Evolutionary conservation across 208 protist genomes (phyloP), one percentile per base, ranked within the genome.

Genomic region (Phytomonas sp.): DNA sequence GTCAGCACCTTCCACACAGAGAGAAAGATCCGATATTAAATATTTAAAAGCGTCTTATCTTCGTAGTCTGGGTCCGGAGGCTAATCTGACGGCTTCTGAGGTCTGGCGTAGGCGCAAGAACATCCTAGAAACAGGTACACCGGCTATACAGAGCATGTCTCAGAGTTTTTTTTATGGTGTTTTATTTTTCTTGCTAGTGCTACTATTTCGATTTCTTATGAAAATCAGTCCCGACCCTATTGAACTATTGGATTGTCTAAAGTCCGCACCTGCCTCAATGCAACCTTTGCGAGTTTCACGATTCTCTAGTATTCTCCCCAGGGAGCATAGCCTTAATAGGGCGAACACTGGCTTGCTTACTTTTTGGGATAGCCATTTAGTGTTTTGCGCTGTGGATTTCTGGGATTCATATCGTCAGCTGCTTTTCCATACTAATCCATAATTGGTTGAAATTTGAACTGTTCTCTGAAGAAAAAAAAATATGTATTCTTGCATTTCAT

Each of bases 311-410:
- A 66, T 71, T 67, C 56, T 81, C n/a, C 56, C 67, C 62, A 34
- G n/a, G 40, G 68, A 70, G 26, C 67, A 81, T 37, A 56, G 67
- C 64, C 26, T 81, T 33, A 77, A 53, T 23, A 67, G 30, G 30
- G 71, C 62, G 26, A 65, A 69, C 9, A 60, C 28, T 17, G 68
- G 67, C 32, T 56, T 77, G 15, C 32, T 74, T 51, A 81, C 76
- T 7, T 31, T 77, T 2, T 61, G 11, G n/a, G 26, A 71, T 53
- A 61, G 67, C 51, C 53, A 63, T 60, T 68, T 51, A 30, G 53
- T 74, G 2, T 53, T 77, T 51, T 81, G 76, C 59, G 69, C 37
- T 46, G 60, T 77, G n/a, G 76, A 81, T 71, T 46, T 81, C 43
- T 74, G 66, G 62, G 76, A 81, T 68, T 60, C 64, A 0, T 60